A percentile compares a stretch with the other conserved stretches of the same genome.
Evolutionary conservation across 164 flowering plant genomes (phyloP).

Genomic region (Aristolochia fimbriata): DNA sequence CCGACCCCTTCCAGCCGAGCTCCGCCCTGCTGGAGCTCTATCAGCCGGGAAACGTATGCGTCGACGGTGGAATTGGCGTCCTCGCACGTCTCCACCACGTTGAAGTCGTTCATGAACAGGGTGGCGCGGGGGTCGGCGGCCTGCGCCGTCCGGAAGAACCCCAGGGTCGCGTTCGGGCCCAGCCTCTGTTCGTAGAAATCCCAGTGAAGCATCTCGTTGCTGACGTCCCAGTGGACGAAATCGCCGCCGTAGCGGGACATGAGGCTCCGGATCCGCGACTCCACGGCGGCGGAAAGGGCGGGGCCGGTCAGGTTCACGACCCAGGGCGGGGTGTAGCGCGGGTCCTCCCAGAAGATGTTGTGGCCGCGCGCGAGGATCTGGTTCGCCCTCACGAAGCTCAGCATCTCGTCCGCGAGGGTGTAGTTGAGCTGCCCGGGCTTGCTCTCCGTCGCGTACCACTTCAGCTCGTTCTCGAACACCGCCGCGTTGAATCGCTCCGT

Average conservation of each 20-base stretch:
- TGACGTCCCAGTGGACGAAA: constrained; percentile 94
- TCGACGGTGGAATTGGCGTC: constrained; percentile 88
- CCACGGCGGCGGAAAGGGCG: constrained; percentile 42
- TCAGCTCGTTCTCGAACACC: constrained; percentile 90
- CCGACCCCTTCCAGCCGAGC: constrained; percentile 71
- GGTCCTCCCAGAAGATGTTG: constrained; percentile 97
- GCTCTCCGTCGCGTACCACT: constrained; percentile 84
- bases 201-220: constrained; percentile 87
- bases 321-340: constrained; percentile 67
- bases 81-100: constrained; percentile 78
- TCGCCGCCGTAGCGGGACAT: constrained; percentile 60
- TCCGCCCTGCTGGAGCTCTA: constrained; percentile 44
- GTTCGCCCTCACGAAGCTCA: constrained; percentile 57
- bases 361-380: constrained; percentile 65
- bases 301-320: constrained; percentile 51
- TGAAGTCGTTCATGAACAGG: constrained; percentile 79
- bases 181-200: constrained; percentile 72
- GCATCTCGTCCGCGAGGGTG: constrained; percentile 62
- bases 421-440: constrained; percentile 60
- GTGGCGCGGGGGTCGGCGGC: constrained; percentile 65
- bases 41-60: constrained; percentile 37
- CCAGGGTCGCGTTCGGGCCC: constrained; percentile 50
- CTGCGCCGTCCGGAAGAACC: constrained; percentile 55
- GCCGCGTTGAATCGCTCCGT: constrained; percentile 77
- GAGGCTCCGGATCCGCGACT: constrained; percentile 51